These are phyloP conservation scores for Ocimum tenuiflorum DNA, from an alignment of 257 asterid genomes.

Conservation along the genomic window DNA sequence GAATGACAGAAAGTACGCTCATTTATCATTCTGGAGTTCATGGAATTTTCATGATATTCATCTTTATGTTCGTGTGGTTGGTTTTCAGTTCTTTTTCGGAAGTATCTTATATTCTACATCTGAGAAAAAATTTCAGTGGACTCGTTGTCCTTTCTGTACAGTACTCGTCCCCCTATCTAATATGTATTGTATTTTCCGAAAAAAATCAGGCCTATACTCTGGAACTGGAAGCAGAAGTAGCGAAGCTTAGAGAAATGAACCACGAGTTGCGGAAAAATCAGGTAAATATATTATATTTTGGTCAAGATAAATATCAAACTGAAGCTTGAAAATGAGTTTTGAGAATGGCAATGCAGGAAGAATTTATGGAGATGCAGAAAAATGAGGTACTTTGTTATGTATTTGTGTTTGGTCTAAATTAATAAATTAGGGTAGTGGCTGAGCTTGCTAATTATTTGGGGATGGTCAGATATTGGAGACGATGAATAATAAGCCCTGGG, in stretches of 20 bases:
- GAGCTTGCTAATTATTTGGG: background rate
- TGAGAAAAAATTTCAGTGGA: background rate
- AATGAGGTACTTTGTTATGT: slow-evolving; percentile 77
- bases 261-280: slow-evolving; percentile 67
- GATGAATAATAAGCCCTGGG: slow-evolving; percentile 28
- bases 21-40: too few relatives aligned
- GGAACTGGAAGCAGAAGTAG: slow-evolving; percentile 91
- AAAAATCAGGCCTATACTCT: slow-evolving; percentile 72
- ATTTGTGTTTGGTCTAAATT: slow-evolving; percentile 42
- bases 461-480: slow-evolving; percentile 44
- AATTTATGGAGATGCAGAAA: slow-evolving; percentile 66
- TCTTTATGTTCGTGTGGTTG: too few relatives aligned
- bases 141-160: background rate
- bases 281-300: slow-evolving; percentile 35
- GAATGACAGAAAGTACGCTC: background rate
- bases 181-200: background rate
- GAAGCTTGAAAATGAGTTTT: slow-evolving; percentile 34
- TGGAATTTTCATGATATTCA: too few relatives aligned
- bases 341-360: slow-evolving; percentile 69
- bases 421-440: background rate
- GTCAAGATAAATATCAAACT: background rate
- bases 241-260: slow-evolving; percentile 63
- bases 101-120: background rate
- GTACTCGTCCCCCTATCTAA: background rate
- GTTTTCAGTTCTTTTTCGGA: background rate